These are phyloP conservation scores for Anthracocystis panici-leucophaei DNA, from an alignment of 1,284 basidiomycete species.

Conservation along the genomic window DNA sequence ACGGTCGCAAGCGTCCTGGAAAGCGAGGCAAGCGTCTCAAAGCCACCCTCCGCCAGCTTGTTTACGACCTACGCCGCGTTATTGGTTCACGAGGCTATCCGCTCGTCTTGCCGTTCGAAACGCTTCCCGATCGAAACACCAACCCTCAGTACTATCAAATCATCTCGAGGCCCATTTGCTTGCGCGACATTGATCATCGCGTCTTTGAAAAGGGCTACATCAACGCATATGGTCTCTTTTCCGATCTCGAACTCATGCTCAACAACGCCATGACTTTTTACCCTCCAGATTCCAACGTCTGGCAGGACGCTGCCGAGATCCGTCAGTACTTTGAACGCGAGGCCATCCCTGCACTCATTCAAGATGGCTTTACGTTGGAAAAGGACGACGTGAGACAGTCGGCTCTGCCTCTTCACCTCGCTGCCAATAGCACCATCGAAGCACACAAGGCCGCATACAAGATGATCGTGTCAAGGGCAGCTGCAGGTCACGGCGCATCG, in stretches of 20 bases:
- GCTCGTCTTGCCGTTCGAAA: constrained; percentile 55
- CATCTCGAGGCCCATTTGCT: constrained; percentile 56
- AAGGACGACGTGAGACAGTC: constrained; percentile 65
- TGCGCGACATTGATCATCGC: constrained; percentile 60
- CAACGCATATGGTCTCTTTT: constrained; percentile 59
- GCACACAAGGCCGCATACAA: constrained; percentile 52
- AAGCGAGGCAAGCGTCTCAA: constrained; percentile 65
- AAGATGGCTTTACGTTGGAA: constrained; percentile 67
- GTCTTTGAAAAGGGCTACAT: constrained; percentile 59
- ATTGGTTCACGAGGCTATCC: constrained; percentile 44
- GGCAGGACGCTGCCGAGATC: constrained; percentile 63
- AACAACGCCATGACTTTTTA: constrained; percentile 67
- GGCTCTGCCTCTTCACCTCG: constrained; percentile 58
- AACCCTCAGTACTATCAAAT: constrained; percentile 67
- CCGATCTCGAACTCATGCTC: constrained; percentile 64
- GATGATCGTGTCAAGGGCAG: constrained; percentile 40
- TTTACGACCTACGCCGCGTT: constrained; percentile 47
- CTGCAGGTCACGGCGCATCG: constrained; percentile 21
- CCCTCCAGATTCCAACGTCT: constrained; percentile 54
- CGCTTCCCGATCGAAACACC: constrained; percentile 57
- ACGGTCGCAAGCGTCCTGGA: constrained; percentile 53
- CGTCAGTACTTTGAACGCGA: constrained; percentile 57
- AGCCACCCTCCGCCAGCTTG: constrained; percentile 58
- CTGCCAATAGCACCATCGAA: constrained; percentile 57
- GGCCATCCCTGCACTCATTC: constrained; percentile 59